Conservation (phyloP, 2,329 filamentous ascomycete genomes). For the Trichoderma sp. region DNA sequence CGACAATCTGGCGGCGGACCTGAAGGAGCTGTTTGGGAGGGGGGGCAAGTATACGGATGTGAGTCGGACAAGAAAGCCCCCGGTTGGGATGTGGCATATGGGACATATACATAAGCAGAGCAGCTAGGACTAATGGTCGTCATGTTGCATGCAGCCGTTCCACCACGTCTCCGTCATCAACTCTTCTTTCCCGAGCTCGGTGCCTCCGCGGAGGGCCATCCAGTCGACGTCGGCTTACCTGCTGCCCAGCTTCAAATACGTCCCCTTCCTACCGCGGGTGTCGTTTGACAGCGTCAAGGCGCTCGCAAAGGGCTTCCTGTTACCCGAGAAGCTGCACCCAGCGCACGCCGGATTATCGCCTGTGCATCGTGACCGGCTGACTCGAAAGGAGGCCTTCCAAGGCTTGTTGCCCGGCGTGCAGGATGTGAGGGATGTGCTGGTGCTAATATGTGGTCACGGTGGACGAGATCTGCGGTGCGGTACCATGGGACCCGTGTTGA, state of each 20-base stretch:
- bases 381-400: slow-evolving; percentile 51
- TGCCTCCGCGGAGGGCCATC: slow-evolving; percentile 41
- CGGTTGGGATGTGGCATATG: neutral
- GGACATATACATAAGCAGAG: neutral
- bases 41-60: slow-evolving; percentile 66
- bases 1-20: slow-evolving; percentile 64
- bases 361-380: slow-evolving; percentile 52
- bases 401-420: slow-evolving; percentile 54
- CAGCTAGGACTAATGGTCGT: neutral
- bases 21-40: slow-evolving; percentile 67
- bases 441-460: slow-evolving; percentile 86
- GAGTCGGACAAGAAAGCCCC: slow-evolving; percentile 30
- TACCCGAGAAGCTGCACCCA: slow-evolving; percentile 60
- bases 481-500: slow-evolving; percentile 69
- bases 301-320: slow-evolving; percentile 62
- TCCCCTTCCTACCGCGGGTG: slow-evolving; percentile 66
- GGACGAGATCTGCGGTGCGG: slow-evolving; percentile 81
- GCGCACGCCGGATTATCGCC: slow-evolving; percentile 58
- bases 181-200: slow-evolving; percentile 65
- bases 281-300: slow-evolving; percentile 54
- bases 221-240: slow-evolving; percentile 67
- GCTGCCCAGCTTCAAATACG: slow-evolving; percentile 78
- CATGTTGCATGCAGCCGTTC: slow-evolving; percentile 59
- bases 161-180: slow-evolving; percentile 76
- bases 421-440: slow-evolving; percentile 63